A percentile compares a stretch with the other conserved stretches of the same genome.
phyloP scores from a whole-genome alignment of 2,329 filamentous ascomycete genomes.

The Pyricularia grisea region DNA sequence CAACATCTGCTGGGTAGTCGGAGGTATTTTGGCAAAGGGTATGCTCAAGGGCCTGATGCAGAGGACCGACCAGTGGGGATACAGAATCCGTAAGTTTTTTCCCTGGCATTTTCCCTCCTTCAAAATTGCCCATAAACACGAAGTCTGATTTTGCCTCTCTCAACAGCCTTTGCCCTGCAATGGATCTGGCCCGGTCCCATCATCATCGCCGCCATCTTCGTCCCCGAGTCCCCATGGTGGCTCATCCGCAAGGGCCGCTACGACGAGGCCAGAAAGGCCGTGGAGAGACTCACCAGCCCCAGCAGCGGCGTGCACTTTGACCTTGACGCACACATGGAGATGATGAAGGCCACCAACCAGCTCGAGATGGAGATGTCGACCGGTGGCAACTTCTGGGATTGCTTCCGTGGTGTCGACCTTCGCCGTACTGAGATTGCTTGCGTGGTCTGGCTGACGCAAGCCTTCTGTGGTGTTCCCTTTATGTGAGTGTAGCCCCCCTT shows the following conservation, averaged over 20 bases:
- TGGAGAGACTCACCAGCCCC: conserved; percentile 32
- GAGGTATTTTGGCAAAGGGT: conserved; percentile 10
- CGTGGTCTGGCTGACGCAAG: conserved; percentile 11
- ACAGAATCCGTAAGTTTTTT: conserved; percentile 8
- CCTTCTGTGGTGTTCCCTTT: conserved; percentile 13
- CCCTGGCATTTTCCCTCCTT: too few species aligned
- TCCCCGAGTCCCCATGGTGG: conserved; percentile 44
- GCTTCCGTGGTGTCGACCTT: conserved; percentile 33
- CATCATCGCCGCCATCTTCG: conserved; percentile 32
- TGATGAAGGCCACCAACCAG: conserved; percentile 40
- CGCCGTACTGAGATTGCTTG: conserved; percentile 9
- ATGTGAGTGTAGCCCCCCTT: conserved; percentile 7
- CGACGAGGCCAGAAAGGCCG: conserved; percentile 28
- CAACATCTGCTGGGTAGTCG: conserved; percentile 14
- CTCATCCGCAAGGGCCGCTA: conserved; percentile 30
- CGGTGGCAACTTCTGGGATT: conserved; percentile 25
- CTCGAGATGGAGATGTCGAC: conserved; percentile 17
- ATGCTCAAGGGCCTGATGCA: conserved; percentile 10
- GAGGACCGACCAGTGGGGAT: conserved; percentile 7
- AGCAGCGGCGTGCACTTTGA: conserved; percentile 19
- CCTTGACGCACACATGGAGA: conserved; percentile 37
- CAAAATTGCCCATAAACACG: not conserved
- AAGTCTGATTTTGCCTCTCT: not conserved
- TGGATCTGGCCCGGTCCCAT: conserved; percentile 40
- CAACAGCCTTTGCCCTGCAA: conserved; percentile 31